A percentile compares a stretch with the other conserved stretches of the same genome.
These are phyloP conservation scores for Lipomyces kockii DNA, from an alignment of 805 yeast genomes.

Conservation along the genomic window DNA sequence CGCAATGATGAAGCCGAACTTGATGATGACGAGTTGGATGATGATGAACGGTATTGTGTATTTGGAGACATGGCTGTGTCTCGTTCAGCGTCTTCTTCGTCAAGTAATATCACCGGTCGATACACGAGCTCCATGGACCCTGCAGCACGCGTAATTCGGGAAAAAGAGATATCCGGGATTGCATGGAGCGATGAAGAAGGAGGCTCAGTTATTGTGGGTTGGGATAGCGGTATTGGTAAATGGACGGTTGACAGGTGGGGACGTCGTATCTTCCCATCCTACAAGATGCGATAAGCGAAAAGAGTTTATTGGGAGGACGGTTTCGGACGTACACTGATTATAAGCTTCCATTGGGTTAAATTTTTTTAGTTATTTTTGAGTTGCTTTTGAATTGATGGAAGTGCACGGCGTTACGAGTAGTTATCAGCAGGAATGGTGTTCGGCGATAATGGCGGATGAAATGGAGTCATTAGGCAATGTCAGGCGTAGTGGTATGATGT, in stretches of 20 bases:
- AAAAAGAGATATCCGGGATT: conserved; percentile 56
- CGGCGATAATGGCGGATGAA: background rate
- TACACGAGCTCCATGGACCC: background rate
- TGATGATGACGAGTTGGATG: conserved; percentile 4
- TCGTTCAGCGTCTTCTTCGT: background rate
- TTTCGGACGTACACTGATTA: background rate
- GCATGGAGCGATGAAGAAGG: conserved; percentile 59
- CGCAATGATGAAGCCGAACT: background rate
- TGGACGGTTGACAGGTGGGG: conserved; percentile 63
- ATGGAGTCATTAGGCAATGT: background rate
- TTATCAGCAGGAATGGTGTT: background rate
- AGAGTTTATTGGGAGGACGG: background rate
- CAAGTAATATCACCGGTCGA: conserved; percentile 1
- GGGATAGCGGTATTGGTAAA: conserved; percentile 66
- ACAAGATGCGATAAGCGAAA: conserved; percentile 21
- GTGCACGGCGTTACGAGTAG: background rate
- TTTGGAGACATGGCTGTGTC: background rate
- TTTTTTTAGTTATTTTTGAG: background rate
- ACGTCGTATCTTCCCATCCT: conserved; percentile 31
- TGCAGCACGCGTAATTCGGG: conserved; percentile 10
- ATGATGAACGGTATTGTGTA: conserved; percentile 2
- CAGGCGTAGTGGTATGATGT: background rate
- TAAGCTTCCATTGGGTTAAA: background rate
- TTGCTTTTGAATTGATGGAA: background rate
- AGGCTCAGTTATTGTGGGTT: conserved; percentile 64